Evolutionary conservation across 192 early-diverging fungal genomes (phyloP).

Genomic region (Chytriomyces sp.): DNA sequence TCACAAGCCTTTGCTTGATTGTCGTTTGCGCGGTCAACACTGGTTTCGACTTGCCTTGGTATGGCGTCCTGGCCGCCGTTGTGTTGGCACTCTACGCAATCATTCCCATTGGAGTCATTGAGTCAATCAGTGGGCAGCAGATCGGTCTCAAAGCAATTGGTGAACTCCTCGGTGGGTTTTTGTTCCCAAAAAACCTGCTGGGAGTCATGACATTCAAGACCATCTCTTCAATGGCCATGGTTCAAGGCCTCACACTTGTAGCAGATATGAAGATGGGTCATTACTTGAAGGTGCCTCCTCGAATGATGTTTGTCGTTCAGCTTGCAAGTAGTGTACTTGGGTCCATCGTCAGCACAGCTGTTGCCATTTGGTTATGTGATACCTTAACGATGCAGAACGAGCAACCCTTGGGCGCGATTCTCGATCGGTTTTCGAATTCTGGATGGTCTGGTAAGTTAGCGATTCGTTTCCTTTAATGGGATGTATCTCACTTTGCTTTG

Average conservation of each 20-base stretch:
- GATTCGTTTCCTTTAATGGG: too few relatives aligned
- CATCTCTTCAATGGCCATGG: conserved; percentile 75
- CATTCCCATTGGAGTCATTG: conserved; percentile 58
- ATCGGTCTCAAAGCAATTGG: conserved; percentile 83
- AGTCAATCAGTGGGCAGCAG: conserved; percentile 74
- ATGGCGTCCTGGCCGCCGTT: conserved; percentile 10
- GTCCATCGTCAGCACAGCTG: conserved; percentile 43
- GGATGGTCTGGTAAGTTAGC: conserved; percentile 29
- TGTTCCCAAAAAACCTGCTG: conserved; percentile 76
- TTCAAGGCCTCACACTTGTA: conserved; percentile 73
- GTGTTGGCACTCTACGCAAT: conserved; percentile 2
- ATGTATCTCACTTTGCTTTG: too few relatives aligned
- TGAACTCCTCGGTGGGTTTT: conserved; percentile 82
- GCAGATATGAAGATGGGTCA: conserved; percentile 74
- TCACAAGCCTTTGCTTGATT: background rate
- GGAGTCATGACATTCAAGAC: conserved; percentile 86
- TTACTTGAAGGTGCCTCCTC: conserved; percentile 69
- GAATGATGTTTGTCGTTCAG: conserved; percentile 53
- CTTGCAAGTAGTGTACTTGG: conserved; percentile 62
- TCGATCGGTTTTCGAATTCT: background rate
- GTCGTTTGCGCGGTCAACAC: conserved; percentile 5
- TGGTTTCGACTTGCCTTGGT: conserved; percentile 24
- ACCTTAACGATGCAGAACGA: background rate
- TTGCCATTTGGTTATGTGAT: background rate
- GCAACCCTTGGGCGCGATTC: conserved; percentile 22